These are phyloP conservation scores for Chloris gayana DNA, from an alignment of 176 grass and related monocot species.

Conservation along the genomic window DNA sequence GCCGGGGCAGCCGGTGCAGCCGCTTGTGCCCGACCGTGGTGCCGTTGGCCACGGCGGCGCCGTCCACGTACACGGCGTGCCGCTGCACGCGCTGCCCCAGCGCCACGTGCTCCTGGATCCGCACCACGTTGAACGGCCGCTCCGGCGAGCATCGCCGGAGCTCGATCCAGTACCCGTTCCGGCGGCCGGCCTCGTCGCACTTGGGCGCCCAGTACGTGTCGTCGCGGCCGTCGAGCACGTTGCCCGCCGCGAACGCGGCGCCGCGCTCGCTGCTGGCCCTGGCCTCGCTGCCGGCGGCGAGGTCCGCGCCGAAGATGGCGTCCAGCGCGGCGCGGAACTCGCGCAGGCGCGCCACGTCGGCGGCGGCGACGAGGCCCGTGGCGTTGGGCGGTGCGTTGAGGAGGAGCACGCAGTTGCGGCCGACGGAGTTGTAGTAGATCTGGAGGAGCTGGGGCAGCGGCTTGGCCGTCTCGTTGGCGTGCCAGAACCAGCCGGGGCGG, in stretches of 20 bases:
- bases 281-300: conserved; percentile 59
- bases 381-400: conserved; percentile 90
- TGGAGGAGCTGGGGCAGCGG: conserved; percentile 58
- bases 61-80: conserved; percentile 70
- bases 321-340: conserved; percentile 67
- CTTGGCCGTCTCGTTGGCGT: conserved; percentile 90
- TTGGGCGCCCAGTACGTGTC: conserved; percentile 75
- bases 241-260: conserved; percentile 47
- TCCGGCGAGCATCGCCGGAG: not conserved
- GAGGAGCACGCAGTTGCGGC: conserved; percentile 94
- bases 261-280: conserved; percentile 78
- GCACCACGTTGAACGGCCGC: not conserved
- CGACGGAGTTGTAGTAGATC: conserved; percentile 95
- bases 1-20: conserved; percentile 67
- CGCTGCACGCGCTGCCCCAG: conserved; percentile 78
- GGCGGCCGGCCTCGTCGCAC: conserved; percentile 4
- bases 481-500: conserved; percentile 95
- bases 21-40: conserved; percentile 90
- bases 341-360: conserved; percentile 65
- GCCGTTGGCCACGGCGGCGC: conserved; percentile 45
- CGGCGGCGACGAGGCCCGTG: conserved; percentile 58
- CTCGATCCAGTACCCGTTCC: too few species aligned
- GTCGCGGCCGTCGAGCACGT: conserved; percentile 72
- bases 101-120: conserved; percentile 78
- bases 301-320: conserved; percentile 62